Evolutionary conservation across 176 grass and related monocot species (phyloP).

Genomic region (Hordeum marinum): DNA sequence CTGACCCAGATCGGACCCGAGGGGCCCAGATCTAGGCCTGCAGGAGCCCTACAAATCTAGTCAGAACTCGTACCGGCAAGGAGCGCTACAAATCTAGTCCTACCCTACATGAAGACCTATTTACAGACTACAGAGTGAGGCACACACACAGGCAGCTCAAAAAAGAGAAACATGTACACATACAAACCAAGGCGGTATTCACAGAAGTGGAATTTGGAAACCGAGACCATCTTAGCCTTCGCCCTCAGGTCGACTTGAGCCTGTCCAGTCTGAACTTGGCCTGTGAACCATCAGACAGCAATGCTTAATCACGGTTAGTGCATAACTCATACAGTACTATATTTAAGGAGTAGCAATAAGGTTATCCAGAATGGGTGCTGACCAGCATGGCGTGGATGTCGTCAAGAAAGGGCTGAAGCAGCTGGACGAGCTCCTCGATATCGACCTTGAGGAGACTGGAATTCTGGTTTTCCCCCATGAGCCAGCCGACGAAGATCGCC

Average conservation of each 20-base stretch:
- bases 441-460: slow-evolving; percentile 29
- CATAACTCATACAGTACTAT: neutral
- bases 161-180: neutral
- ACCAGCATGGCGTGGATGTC: slow-evolving; percentile 69
- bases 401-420: slow-evolving; percentile 62
- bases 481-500: slow-evolving; percentile 35
- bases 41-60: neutral
- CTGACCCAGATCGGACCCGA: too few species aligned
- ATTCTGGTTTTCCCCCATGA: slow-evolving; percentile 38
- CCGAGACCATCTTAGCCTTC: neutral
- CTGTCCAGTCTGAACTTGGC: slow-evolving; percentile 62
- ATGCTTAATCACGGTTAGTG: neutral
- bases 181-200: slow-evolving; percentile 16
- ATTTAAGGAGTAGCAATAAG: neutral
- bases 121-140: neutral
- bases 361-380: neutral
- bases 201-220: neutral
- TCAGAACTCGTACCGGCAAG: neutral
- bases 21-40: too few species aligned
- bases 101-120: neutral
- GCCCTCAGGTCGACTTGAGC: slow-evolving; percentile 71
- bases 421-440: slow-evolving; percentile 21
- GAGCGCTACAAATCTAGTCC: neutral
- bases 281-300: slow-evolving; percentile 32
- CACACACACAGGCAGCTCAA: neutral